Percentiles rank a stretch among this genome's conserved stretches.
These are phyloP conservation scores for Acrocalymma vagum DNA, from an alignment of 2,329 filamentous ascomycete species.

Conservation along the genomic window DNA sequence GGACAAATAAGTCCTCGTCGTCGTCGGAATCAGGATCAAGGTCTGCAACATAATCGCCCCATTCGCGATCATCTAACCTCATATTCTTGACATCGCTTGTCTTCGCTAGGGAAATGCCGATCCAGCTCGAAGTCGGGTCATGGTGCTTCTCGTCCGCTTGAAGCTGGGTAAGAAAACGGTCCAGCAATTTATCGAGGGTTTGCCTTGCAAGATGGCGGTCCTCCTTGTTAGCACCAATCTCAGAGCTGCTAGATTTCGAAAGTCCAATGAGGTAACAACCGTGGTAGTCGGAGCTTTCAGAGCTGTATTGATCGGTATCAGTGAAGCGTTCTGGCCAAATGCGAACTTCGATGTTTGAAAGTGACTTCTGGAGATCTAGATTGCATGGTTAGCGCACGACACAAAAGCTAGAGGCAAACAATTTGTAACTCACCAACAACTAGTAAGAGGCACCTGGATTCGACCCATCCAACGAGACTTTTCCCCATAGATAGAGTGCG, in stretches of 20 bases:
- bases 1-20: constrained; percentile 34
- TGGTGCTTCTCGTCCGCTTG: constrained; percentile 45
- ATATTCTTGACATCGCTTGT: constrained; percentile 49
- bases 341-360: constrained; percentile 61
- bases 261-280: constrained; percentile 71
- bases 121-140: constrained; percentile 43
- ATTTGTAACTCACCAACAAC: constrained; percentile 62
- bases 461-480: constrained; percentile 69
- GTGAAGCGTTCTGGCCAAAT: constrained; percentile 71
- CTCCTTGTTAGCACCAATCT: constrained; percentile 26
- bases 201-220: constrained; percentile 54
- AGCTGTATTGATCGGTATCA: constrained; percentile 22
- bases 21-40: constrained; percentile 50
- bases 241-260: constrained; percentile 20
- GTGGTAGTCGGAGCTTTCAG: constrained; percentile 59
- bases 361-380: constrained; percentile 63
- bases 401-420: not conserved
- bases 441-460: constrained; percentile 66
- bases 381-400: not conserved
- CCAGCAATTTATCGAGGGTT: constrained; percentile 50
- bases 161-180: constrained; percentile 46
- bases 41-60: constrained; percentile 58
- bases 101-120: constrained; percentile 42
- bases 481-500: constrained; percentile 63
- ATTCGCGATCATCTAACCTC: constrained; percentile 58